Evolutionary conservation across 2,329 filamentous ascomycete species (phyloP).

Genomic region (Corinectria fuckeliana): DNA sequence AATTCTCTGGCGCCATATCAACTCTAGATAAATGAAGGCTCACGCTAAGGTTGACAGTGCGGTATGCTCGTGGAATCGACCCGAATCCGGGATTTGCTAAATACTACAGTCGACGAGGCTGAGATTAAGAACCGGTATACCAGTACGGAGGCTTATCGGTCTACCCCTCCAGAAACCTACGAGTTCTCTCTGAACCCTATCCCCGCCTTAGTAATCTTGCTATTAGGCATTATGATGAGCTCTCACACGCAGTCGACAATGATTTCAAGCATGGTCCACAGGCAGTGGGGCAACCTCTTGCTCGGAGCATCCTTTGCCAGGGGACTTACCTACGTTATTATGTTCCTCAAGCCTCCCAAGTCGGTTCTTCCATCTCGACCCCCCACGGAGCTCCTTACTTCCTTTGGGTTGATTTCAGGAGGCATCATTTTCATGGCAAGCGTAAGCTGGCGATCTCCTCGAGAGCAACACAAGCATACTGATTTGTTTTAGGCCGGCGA

Average conservation of each 20-base stretch:
- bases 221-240: slow-evolving; percentile 94
- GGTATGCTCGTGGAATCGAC: slow-evolving; percentile 87
- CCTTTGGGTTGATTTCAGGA: slow-evolving; percentile 87
- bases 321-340: slow-evolving; percentile 77
- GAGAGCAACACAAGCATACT: slow-evolving; percentile 14
- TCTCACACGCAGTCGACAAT: slow-evolving; percentile 85
- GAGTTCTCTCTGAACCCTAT: slow-evolving; percentile 84
- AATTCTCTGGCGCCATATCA: not conserved
- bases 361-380: slow-evolving; percentile 84
- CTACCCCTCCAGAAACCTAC: slow-evolving; percentile 68
- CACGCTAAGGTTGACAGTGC: slow-evolving; percentile 53
- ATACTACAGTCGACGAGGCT: slow-evolving; percentile 54
- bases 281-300: slow-evolving; percentile 89
- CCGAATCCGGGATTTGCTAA: slow-evolving; percentile 70
- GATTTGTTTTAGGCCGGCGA: slow-evolving; percentile 66
- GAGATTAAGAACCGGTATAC: slow-evolving; percentile 43
- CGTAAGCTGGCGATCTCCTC: slow-evolving; percentile 56
- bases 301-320: slow-evolving; percentile 81
- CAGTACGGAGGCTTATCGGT: slow-evolving; percentile 58
- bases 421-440: slow-evolving; percentile 94
- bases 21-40: slow-evolving; percentile 26
- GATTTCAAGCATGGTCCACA: slow-evolving; percentile 90
- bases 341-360: slow-evolving; percentile 80
- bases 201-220: slow-evolving; percentile 82
- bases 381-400: slow-evolving; percentile 84